Evolutionary conservation across 129 eudicot species (phyloP).

Genomic region (Silybum marianum): DNA sequence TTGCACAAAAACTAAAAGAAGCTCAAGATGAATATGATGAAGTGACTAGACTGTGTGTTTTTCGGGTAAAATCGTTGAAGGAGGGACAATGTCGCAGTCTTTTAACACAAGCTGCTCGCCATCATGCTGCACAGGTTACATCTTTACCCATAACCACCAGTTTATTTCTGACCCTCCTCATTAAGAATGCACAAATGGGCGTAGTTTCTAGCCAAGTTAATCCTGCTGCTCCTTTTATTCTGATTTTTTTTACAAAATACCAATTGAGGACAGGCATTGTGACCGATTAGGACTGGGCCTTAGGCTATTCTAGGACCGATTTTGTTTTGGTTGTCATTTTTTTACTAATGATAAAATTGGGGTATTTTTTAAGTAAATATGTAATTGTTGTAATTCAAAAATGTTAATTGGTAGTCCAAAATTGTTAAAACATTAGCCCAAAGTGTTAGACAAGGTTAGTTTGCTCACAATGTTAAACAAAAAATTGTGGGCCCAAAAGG

Average conservation of each 20-base stretch:
- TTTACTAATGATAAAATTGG: neutral
- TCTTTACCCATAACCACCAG: slow-evolving; percentile 12
- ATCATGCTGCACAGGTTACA: slow-evolving; percentile 90
- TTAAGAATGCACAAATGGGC: slow-evolving; percentile 5
- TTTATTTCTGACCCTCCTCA: slow-evolving; percentile 10
- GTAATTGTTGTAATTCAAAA: neutral
- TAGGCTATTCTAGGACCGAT: neutral
- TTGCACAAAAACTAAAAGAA: slow-evolving; percentile 65
- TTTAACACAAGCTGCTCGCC: slow-evolving; percentile 94
- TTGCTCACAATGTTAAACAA: neutral
- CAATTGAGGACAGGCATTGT: neutral
- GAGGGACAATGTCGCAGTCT: slow-evolving; percentile 93
- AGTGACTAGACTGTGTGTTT: slow-evolving; percentile 71
- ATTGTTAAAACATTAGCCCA: neutral
- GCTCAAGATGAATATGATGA: slow-evolving; percentile 89
- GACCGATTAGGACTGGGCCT: neutral
- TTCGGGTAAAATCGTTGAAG: slow-evolving; percentile 84
- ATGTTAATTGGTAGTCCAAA: neutral
- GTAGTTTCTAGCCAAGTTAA: neutral
- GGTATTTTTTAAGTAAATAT: neutral
- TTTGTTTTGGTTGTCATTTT: neutral
- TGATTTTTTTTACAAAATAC: neutral
- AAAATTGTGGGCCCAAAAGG: neutral
- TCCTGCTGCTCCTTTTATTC: neutral
- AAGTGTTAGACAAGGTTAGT: neutral